A percentile compares a stretch with the other conserved stretches of the same genome.
Evolutionary conservation across 345 rosid species (phyloP).

Genomic region (Bretschneidera sinensis): DNA sequence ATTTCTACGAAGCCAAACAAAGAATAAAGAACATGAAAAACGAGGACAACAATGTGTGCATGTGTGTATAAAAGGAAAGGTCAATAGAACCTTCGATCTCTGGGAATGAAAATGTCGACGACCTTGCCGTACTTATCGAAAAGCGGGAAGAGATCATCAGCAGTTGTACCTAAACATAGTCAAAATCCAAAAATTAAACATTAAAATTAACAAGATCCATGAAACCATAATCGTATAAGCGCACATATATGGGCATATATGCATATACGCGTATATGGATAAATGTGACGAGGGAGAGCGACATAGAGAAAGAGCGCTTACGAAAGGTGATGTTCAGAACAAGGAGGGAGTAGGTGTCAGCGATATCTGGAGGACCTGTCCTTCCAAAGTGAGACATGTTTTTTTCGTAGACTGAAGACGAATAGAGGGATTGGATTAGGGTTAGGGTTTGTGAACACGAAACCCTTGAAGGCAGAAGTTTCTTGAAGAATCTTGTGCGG

Average conservation of each 20-base stretch:
- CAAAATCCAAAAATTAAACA: conserved; percentile 7
- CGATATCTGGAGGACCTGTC: conserved; percentile 76
- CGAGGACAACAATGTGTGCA: too few relatives aligned
- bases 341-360: conserved; percentile 71
- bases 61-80: background rate
- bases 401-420: conserved; percentile 3
- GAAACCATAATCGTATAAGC: background rate
- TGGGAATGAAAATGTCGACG: conserved; percentile 75
- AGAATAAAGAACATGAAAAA: background rate
- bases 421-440: conserved; percentile 7
- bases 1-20: background rate
- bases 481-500: background rate
- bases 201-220: background rate
- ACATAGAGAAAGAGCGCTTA: conserved; percentile 20
- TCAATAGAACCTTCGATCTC: conserved; percentile 63
- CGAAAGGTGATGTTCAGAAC: conserved; percentile 87
- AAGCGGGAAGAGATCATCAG: conserved; percentile 82
- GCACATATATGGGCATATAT: too few relatives aligned
- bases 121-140: conserved; percentile 89
- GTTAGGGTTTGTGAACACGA: conserved; percentile 7
- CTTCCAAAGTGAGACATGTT: conserved; percentile 77
- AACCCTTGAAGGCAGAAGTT: background rate
- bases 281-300: background rate
- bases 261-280: background rate
- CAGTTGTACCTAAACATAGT: conserved; percentile 53